Percentiles rank a stretch among this genome's conserved stretches.
Evolutionary conservation across 495 filamentous ascomycete genomes (phyloP).

Genomic region (Hypomontagnella submonticulosa): DNA sequence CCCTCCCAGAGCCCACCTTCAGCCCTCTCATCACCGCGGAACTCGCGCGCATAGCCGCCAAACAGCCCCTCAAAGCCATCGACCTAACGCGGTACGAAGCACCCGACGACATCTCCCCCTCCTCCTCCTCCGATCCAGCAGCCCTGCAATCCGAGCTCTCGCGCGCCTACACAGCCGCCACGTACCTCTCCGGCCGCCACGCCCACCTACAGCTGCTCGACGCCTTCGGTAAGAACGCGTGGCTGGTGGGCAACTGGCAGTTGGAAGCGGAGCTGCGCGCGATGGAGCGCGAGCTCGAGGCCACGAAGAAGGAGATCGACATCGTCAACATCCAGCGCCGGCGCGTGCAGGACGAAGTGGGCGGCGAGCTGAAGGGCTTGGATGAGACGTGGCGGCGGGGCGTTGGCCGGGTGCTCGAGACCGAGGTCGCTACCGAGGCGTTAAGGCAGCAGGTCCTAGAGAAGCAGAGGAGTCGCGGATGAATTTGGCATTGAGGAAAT

Average conservation of each 20-base stretch:
- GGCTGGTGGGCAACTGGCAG: conserved; percentile 85
- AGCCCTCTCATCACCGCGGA: conserved; percentile 72
- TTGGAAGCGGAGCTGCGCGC: conserved; percentile 75
- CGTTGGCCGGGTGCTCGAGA: conserved; percentile 76
- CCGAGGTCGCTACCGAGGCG: conserved; percentile 77
- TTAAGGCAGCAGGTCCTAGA: conserved; percentile 62
- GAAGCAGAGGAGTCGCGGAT: conserved; percentile 39
- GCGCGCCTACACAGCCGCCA: conserved; percentile 70
- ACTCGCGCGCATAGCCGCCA: conserved; percentile 53
- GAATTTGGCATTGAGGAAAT: conserved; percentile 1
- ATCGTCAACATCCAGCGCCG: conserved; percentile 75
- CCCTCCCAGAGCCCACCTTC: conserved; percentile 54
- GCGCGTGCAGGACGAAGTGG: conserved; percentile 72
- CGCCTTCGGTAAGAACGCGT: conserved; percentile 85
- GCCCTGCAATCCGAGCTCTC: conserved; percentile 45
- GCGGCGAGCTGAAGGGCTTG: conserved; percentile 72
- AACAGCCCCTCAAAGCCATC: conserved; percentile 68
- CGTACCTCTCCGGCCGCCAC: conserved; percentile 72
- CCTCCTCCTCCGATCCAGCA: conserved; percentile 34
- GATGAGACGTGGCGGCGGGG: conserved; percentile 80
- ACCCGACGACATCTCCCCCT: conserved; percentile 39
- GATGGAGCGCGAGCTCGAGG: conserved; percentile 82
- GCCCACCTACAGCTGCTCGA: conserved; percentile 80
- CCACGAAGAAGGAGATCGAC: conserved; percentile 71
- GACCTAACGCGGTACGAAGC: conserved; percentile 87